Base-by-base conservation (phyloP, 1,139 yeast genomes). In the Debaryomyces robertsiae region DNA sequence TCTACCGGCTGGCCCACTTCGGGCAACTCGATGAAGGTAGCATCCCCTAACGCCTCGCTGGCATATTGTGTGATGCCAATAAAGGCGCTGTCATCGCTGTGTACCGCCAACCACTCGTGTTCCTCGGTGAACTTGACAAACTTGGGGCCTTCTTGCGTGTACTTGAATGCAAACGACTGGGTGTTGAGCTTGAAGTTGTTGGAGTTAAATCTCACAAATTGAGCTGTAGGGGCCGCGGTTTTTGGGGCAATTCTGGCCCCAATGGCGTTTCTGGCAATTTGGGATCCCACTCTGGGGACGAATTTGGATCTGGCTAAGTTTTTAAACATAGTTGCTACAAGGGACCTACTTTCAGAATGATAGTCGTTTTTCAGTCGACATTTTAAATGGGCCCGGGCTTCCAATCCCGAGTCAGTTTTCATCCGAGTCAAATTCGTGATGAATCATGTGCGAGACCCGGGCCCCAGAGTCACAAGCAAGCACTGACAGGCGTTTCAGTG, bases 11-110 rank as follows among this genome's bases (percentile, higher is more conserved):
- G 78, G 37, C 87, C 94, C 31, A 77, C 79, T 54, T 84, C 93
- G 39, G 96, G 95, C 54, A 91, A 77, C 67, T 93, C 99, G 49
- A 90, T 84, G 63, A 76, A 93, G 13, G 98, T 94, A 41, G 95
- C 95, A 67, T 93, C 99, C 35, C 98, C 98, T 47, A 93, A 78
- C n/a, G 98, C 96, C 57, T 91, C 96, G 32, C 96, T 85, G 25
- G 99, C 99, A 63, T 93, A 91, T 56, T 79, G 81, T 46, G 98
- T 91, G 65, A 93, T 90, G 28, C 99, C 99, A 28, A 93, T 74
- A 54, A 84, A 90, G 2, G 94, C 84, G 27, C 82, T 74, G 45
- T 89, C 88, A 64, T 91, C 96, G 27, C 78, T 77, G 61, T 87
- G 94, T 38, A 82, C 73, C 2, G 96, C 93, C 46, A 94, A 70